Evolutionary conservation across 768 basidiomycete genomes (phyloP).

Genomic region (Galerina sulciceps): DNA sequence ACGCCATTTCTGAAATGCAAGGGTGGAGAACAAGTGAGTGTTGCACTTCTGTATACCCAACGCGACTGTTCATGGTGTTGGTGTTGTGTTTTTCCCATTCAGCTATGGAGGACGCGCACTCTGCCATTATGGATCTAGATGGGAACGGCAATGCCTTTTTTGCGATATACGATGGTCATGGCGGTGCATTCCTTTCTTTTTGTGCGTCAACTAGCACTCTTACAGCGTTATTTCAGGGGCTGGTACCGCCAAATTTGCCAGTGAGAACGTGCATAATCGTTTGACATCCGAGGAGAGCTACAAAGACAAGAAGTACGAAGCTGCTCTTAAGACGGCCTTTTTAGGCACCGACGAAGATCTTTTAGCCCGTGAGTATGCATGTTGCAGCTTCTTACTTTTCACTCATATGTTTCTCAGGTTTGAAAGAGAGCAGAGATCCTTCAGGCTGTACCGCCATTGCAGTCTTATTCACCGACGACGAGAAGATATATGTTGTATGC

Average conservation of each 20-base stretch:
- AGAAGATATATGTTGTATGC: slow-evolving; percentile 79
- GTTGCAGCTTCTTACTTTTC: slow-evolving; percentile 12
- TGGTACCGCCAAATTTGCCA: slow-evolving; percentile 86
- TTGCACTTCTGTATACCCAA: too few relatives aligned
- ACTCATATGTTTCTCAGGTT: slow-evolving; percentile 53
- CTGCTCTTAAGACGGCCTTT: slow-evolving; percentile 87
- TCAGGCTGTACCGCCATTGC: slow-evolving; percentile 97
- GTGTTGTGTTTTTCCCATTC: slow-evolving; percentile 11
- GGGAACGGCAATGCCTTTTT: slow-evolving; percentile 74
- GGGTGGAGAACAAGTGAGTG: slow-evolving; percentile 97
- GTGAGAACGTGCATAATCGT: slow-evolving; percentile 81
- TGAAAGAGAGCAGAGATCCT: slow-evolving; percentile 85
- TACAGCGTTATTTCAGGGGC: slow-evolving; percentile 53
- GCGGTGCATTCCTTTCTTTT: slow-evolving; percentile 64
- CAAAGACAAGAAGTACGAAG: slow-evolving; percentile 67
- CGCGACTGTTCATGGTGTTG: background rate
- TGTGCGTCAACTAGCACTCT: background rate
- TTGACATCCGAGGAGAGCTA: slow-evolving; percentile 76
- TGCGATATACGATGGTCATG: slow-evolving; percentile 98
- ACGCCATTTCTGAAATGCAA: slow-evolving; percentile 95
- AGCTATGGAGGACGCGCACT: slow-evolving; percentile 99
- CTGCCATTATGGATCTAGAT: slow-evolving; percentile 67
- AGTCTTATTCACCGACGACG: too few relatives aligned
- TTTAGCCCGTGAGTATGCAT: slow-evolving; percentile 64
- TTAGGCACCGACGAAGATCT: slow-evolving; percentile 95